These are phyloP conservation scores for Taphrina confusa DNA, from an alignment of 1,139 yeast genomes.

Conservation along the genomic window DNA sequence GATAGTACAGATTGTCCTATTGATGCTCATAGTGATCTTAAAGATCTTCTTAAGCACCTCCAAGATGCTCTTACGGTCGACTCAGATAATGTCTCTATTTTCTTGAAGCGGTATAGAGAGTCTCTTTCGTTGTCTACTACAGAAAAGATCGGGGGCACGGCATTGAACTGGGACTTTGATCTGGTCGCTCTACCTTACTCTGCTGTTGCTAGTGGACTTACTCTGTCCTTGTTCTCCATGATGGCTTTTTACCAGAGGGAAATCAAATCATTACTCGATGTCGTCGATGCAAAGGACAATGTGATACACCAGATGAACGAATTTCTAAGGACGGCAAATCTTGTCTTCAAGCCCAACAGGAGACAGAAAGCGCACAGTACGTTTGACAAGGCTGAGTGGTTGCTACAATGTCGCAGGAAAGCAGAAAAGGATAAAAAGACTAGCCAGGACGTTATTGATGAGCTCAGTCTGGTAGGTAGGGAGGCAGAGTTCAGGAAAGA, in stretches of 20 bases:
- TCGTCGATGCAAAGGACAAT: slow-evolving; percentile 20
- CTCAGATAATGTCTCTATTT: not conserved
- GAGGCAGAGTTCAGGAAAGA: slow-evolving; percentile 9
- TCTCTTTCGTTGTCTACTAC: not conserved
- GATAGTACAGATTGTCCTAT: slow-evolving; percentile 15
- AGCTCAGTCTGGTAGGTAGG: slow-evolving; percentile 13
- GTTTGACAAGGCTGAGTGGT: slow-evolving; percentile 12
- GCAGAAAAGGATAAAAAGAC: slow-evolving; percentile 1
- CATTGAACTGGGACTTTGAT: slow-evolving; percentile 5
- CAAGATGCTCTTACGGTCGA: slow-evolving; percentile 1
- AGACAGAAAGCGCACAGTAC: slow-evolving; percentile 5
- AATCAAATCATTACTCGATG: not conserved
- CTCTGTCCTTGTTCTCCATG: slow-evolving; percentile 20
- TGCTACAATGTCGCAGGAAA: not conserved
- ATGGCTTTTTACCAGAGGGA: slow-evolving; percentile 18
- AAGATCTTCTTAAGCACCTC: slow-evolving; percentile 9
- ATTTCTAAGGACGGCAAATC: slow-evolving; percentile 2
- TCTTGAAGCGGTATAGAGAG: not conserved
- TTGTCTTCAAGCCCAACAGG: slow-evolving; percentile 19
- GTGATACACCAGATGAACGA: slow-evolving; percentile 20
- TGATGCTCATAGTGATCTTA: slow-evolving; percentile 1
- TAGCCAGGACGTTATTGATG: slow-evolving; percentile 18
- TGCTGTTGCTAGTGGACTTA: slow-evolving; percentile 19
- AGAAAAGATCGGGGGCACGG: slow-evolving; percentile 1
- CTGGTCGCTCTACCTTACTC: slow-evolving; percentile 4